Percentiles rank a stretch among this genome's conserved stretches.
These are phyloP conservation scores for Emmonsia crescens DNA, from an alignment of 2,329 filamentous ascomycete genomes.

Conservation along the genomic window DNA sequence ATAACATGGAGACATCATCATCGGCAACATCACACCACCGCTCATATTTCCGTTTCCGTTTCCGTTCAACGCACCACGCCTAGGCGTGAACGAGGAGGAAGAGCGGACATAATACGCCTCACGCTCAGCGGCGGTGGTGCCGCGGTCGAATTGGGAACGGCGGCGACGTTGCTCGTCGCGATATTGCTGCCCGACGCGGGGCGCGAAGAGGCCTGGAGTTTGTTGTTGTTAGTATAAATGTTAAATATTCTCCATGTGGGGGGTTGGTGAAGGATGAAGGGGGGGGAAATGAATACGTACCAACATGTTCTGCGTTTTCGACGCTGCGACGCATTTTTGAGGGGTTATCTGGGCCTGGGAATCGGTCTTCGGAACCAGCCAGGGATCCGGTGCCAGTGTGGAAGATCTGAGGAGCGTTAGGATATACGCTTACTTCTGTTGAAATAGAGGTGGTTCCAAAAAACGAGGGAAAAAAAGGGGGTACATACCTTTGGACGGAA, in stretches of 20 bases:
- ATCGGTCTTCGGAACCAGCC: constrained; percentile 61
- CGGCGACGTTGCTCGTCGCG: constrained; percentile 66
- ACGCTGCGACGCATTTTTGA: constrained; percentile 81
- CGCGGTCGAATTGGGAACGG: constrained; percentile 69
- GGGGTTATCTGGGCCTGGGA: constrained; percentile 70
- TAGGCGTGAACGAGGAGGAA: constrained; percentile 1
- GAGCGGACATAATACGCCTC: constrained; percentile 30
- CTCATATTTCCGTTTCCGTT: background rate
- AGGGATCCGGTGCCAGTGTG: constrained; percentile 40
- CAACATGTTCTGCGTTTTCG: constrained; percentile 76
- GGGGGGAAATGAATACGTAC: constrained; percentile 38
- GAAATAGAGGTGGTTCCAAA: background rate
- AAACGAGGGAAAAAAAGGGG: background rate
- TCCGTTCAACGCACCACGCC: background rate
- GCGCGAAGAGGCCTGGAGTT: constrained; percentile 60
- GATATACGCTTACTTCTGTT: constrained; percentile 27
- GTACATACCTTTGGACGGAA: constrained; percentile 68
- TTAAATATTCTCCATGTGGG: background rate
- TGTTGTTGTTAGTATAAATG: background rate
- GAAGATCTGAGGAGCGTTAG: constrained; percentile 44
- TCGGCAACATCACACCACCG: background rate
- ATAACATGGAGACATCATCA: constrained; percentile 7
- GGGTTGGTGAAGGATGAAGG: background rate
- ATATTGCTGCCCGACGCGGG: constrained; percentile 61
- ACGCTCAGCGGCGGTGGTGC: constrained; percentile 59